Evolutionary conservation across 1,284 basidiomycete species (phyloP).

Genomic region (Trichosporon sp.): DNA sequence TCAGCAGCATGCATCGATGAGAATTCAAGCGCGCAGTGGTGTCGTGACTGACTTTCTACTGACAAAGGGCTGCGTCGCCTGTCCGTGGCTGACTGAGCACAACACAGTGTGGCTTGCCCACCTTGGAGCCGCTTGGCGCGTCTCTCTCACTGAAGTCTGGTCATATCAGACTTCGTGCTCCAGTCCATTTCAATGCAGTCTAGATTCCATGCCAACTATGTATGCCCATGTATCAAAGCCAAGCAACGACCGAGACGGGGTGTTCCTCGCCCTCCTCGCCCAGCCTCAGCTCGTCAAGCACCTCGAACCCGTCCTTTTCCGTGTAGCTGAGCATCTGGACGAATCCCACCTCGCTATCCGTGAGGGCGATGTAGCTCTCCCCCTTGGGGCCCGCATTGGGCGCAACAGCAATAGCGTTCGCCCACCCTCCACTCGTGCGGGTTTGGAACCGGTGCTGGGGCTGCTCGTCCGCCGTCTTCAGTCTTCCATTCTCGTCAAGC

Average conservation of each 20-base stretch:
- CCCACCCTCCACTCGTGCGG: conserved; percentile 57
- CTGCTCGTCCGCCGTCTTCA: conserved; percentile 17
- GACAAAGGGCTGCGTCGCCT: not conserved
- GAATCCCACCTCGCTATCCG: conserved; percentile 53
- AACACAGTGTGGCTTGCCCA: not conserved
- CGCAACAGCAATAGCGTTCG: conserved; percentile 55
- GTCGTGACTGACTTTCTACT: not conserved
- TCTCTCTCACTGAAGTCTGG: too few relatives aligned
- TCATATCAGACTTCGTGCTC: not conserved
- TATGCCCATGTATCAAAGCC: conserved; percentile 2
- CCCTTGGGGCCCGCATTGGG: conserved; percentile 36
- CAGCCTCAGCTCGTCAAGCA: conserved; percentile 34
- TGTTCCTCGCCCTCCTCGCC: conserved; percentile 26
- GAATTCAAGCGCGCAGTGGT: not conserved
- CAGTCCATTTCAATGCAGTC: not conserved
- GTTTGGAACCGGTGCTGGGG: conserved; percentile 45
- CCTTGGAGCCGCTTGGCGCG: not conserved
- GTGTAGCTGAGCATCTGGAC: conserved; percentile 48
- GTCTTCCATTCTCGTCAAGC: conserved; percentile 39
- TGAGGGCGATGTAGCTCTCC: conserved; percentile 49
- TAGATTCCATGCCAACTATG: conserved; percentile 1
- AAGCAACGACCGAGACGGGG: conserved; percentile 10
- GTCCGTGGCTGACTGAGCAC: not conserved
- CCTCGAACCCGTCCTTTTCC: conserved; percentile 35
- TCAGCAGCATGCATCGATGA: conserved; percentile 11